phyloP scores from a whole-genome alignment of 1,284 basidiomycete genomes.

The Coniferiporia sulphurascens region DNA sequence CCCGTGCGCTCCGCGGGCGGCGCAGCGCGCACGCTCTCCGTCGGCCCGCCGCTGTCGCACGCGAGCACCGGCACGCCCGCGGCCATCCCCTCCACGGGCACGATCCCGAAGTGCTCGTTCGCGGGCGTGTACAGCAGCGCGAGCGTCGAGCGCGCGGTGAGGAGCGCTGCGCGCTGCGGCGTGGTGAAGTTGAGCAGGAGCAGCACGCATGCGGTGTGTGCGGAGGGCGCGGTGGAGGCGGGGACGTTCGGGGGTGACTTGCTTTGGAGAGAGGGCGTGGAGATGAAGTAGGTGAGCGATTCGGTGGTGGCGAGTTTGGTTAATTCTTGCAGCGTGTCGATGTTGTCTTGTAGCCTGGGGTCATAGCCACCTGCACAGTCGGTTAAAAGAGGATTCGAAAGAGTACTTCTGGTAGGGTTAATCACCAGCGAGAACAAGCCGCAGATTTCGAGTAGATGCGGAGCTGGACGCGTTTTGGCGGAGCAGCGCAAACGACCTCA shows the following conservation, averaged over 20 bases:
- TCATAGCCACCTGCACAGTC: slow-evolving; percentile 68
- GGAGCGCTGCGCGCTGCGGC: slow-evolving; percentile 71
- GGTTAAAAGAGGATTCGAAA: background rate
- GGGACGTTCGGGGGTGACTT: slow-evolving; percentile 28
- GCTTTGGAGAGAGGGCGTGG: slow-evolving; percentile 23
- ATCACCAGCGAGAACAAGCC: slow-evolving; percentile 75
- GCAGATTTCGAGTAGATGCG: slow-evolving; percentile 28
- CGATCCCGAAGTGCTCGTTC: slow-evolving; percentile 98
- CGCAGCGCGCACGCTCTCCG: slow-evolving; percentile 77
- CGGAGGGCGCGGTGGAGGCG: slow-evolving; percentile 32
- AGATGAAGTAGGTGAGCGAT: slow-evolving; percentile 51
- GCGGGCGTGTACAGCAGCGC: slow-evolving; percentile 89
- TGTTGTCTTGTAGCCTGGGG: slow-evolving; percentile 64
- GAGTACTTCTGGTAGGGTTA: background rate
- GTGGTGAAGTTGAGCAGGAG: slow-evolving; percentile 87
- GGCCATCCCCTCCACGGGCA: slow-evolving; percentile 92
- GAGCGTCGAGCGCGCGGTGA: slow-evolving; percentile 59
- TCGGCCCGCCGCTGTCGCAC: slow-evolving; percentile 87
- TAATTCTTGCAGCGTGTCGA: slow-evolving; percentile 55
- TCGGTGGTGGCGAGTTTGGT: slow-evolving; percentile 49
- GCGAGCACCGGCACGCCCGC: slow-evolving; percentile 89
- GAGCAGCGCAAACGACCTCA: slow-evolving; percentile 70
- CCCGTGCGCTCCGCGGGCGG: slow-evolving; percentile 45
- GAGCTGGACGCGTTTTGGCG: slow-evolving; percentile 22
- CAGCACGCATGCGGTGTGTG: slow-evolving; percentile 56